phyloP scores from a whole-genome alignment of 768 basidiomycete species.

The Xerocomellus chrysenteron region DNA sequence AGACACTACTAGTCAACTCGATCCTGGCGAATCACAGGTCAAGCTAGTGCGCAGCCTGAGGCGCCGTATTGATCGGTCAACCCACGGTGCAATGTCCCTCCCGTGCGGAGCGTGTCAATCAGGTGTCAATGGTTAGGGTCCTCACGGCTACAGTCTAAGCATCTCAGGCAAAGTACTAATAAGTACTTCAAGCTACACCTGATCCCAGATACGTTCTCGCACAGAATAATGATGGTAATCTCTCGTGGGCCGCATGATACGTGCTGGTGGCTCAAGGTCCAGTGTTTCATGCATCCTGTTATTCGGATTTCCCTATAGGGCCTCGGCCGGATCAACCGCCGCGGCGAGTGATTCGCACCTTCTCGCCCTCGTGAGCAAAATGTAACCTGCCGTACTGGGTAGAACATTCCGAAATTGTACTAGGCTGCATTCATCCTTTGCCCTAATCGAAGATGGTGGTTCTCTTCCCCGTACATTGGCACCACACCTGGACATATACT shows the following conservation, averaged over 20 bases:
- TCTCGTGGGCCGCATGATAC: too few species aligned
- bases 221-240: not conserved
- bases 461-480: not conserved
- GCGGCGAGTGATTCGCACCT: not conserved
- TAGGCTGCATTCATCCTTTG: not conserved
- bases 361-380: not conserved
- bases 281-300: not conserved
- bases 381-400: not conserved
- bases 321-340: too few species aligned
- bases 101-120: too few species aligned
- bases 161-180: not conserved
- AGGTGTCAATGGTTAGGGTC: too few species aligned
- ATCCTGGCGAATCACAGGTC: not conserved
- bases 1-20: too few species aligned
- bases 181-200: too few species aligned
- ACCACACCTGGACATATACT: not conserved
- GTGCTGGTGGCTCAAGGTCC: not conserved
- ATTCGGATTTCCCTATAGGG: not conserved
- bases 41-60: not conserved
- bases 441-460: not conserved
- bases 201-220: not conserved
- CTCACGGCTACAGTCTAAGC: not conserved
- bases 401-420: not conserved
- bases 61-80: too few species aligned
- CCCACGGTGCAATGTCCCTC: not conserved